Evolutionary conservation across 352 stramenopile species (phyloP), one percentile per base, ranked within the genome.

Genomic region (Globisporangium recalcitrans): DNA sequence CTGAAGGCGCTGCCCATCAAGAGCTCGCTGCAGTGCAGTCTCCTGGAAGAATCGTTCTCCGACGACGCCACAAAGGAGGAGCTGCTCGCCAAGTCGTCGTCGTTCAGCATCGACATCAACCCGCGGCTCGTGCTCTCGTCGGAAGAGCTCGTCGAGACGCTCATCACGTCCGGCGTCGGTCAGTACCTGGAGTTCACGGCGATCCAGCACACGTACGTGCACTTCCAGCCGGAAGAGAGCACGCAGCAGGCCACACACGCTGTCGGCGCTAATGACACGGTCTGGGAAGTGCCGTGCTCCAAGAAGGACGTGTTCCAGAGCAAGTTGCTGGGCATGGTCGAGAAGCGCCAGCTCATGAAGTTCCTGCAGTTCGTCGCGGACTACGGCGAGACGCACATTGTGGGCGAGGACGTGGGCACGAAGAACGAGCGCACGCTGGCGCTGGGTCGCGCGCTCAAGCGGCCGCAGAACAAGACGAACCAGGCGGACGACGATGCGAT

Each of bases 241-340:
- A 57, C 58, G 58, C 44, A 9, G n/a, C 19, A 26, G n/a, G n/a
- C 9, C 13, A 46, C 16, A 21, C 42, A 5, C 5, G 27, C 31
- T 34, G 34, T 11, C 8, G 38, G 4, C 10, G 16, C 6, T 5
- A 46, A 46, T 46, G 79, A 87, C 32, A 75, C 70, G 3, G 73
- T 96, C 14, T 93, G 78, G 74, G 66, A 88, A 21, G 88, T 97
- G 24, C 88, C 89, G 46, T 96, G 88, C 71, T 94, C 83, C 4
- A 97, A 97, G 72, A 88, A 88, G 44, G 89, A 95, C 44, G 88
- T 97, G 21, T 96, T 97, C 64, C 82, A 88, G 44, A 93, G 85
- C 59, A 90, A 89, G 53, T 58, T 95, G 34, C 63, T 96, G n/a
- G 68, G 69, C 8, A 86, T 93, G 75, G 72, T 88, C 16, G 89